phyloP scores from a whole-genome alignment of 768 basidiomycete genomes.

The Agaricus blazei region DNA sequence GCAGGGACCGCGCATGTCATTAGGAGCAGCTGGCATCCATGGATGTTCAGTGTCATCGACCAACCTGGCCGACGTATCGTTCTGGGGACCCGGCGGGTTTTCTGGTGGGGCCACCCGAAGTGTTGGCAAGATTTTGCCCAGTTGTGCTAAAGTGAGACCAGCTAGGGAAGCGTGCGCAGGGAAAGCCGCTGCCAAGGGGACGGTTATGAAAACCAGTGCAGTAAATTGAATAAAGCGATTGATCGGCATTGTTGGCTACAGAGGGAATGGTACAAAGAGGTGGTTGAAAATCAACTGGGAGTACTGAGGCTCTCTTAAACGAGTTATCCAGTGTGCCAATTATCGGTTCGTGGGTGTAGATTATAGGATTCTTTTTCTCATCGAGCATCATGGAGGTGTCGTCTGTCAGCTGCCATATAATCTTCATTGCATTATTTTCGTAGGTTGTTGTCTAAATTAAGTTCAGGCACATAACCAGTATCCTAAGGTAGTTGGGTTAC shows the following conservation, averaged over 20 bases:
- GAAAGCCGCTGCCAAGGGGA: slow-evolving; percentile 1
- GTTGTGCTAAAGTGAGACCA: slow-evolving; percentile 8
- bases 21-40: slow-evolving; percentile 8
- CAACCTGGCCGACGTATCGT: slow-evolving; percentile 14
- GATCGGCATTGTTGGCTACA: not conserved
- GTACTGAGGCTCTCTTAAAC: too few relatives aligned
- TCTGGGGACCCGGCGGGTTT: slow-evolving; percentile 3
- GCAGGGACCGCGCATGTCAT: slow-evolving; percentile 16
- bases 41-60: slow-evolving; percentile 17
- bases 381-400: too few relatives aligned
- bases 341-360: too few relatives aligned
- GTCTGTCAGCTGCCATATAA: too few relatives aligned
- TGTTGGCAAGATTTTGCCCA: slow-evolving; percentile 6
- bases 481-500: too few relatives aligned
- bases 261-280: too few relatives aligned
- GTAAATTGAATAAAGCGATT: not conserved
- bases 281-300: too few relatives aligned
- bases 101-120: slow-evolving; percentile 2
- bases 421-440: too few relatives aligned
- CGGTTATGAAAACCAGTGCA: not conserved
- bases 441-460: too few relatives aligned
- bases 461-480: too few relatives aligned
- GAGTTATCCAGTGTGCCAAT: too few relatives aligned
- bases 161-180: slow-evolving; percentile 12
- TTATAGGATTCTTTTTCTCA: too few relatives aligned